Evolutionary conservation across 768 basidiomycete genomes (phyloP).

Genomic region (Lentinula detonsa): DNA sequence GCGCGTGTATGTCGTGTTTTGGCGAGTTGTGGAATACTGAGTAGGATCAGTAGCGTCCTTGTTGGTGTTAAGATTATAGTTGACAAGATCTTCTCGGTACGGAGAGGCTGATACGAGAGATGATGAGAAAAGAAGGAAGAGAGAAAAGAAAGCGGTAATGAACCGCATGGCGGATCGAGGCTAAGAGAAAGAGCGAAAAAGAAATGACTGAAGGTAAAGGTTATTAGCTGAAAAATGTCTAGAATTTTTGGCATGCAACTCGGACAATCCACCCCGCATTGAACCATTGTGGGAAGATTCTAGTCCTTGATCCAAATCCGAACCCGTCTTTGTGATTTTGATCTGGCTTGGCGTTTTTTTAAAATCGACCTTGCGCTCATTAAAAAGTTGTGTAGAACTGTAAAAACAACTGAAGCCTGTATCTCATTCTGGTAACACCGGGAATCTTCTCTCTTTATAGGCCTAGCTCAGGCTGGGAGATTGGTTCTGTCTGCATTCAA

Average conservation of each 20-base stretch:
- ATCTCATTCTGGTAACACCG: too few species aligned
- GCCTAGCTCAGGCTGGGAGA: too few species aligned
- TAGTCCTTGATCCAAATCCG: not conserved
- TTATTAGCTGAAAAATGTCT: not conserved
- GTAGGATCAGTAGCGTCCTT: constrained; percentile 60
- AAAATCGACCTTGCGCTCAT: too few species aligned
- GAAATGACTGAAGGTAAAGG: not conserved
- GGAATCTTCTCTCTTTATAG: too few species aligned
- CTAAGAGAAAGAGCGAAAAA: not conserved
- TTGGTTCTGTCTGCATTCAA: too few species aligned
- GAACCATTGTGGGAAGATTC: not conserved
- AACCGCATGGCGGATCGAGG: not conserved
- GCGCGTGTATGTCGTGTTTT: constrained; percentile 62
- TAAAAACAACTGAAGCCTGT: too few species aligned
- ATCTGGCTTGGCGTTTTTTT: not conserved
- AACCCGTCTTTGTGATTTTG: not conserved
- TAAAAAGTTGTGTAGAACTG: too few species aligned
- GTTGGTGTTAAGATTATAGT: constrained; percentile 79
- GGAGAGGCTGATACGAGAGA: constrained; percentile 48
- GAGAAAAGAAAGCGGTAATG: not conserved
- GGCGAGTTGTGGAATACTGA: constrained; percentile 59
- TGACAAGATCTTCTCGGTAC: constrained; percentile 57
- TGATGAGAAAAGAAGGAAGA: not conserved
- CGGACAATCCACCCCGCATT: not conserved
- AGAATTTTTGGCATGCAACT: not conserved